Evolutionary conservation across 2,329 filamentous ascomycete species (phyloP).

Genomic region (Didymella keratinophila): DNA sequence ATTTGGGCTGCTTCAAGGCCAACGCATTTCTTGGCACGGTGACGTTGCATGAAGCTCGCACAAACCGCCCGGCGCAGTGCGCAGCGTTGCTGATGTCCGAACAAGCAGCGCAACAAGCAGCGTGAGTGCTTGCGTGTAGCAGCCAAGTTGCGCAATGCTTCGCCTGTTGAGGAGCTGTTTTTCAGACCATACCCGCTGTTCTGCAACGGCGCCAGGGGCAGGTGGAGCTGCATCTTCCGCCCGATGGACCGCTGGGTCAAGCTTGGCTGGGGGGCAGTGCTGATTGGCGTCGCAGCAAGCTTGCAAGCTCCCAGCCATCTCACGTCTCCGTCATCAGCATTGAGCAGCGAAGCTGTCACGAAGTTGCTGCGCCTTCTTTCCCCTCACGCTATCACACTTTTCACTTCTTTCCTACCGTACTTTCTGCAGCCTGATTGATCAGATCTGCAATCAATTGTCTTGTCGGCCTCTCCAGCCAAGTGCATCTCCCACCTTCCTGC

Average conservation of each 20-base stretch:
- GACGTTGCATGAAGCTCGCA: conserved; percentile 3
- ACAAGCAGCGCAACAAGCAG: conserved; percentile 9
- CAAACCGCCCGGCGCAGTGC: not conserved
- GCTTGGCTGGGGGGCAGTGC: conserved; percentile 23
- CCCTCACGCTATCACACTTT: conserved; percentile 16
- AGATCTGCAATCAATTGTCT: conserved; percentile 10
- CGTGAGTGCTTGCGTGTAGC: conserved; percentile 6
- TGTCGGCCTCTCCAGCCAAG: conserved; percentile 9
- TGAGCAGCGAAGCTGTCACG: conserved; percentile 4
- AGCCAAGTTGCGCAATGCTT: conserved; percentile 11
- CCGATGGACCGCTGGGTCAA: conserved; percentile 8
- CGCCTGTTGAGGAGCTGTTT: not conserved
- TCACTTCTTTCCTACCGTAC: conserved; percentile 1
- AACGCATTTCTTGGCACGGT: conserved; percentile 9
- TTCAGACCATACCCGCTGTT: conserved; percentile 16
- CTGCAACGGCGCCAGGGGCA: conserved; percentile 25
- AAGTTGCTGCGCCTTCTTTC: conserved; percentile 19
- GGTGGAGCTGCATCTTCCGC: conserved; percentile 16
- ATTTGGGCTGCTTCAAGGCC: conserved; percentile 8
- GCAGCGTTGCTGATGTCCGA: conserved; percentile 10
- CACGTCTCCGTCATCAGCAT: conserved; percentile 17
- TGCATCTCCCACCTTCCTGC: conserved; percentile 15
- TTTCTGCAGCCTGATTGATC: conserved; percentile 11
- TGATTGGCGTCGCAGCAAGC: conserved; percentile 15
- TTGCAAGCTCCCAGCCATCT: conserved; percentile 20